Conservation (phyloP, 495 filamentous ascomycete species). For the Annulohypoxylon bovei region DNA sequence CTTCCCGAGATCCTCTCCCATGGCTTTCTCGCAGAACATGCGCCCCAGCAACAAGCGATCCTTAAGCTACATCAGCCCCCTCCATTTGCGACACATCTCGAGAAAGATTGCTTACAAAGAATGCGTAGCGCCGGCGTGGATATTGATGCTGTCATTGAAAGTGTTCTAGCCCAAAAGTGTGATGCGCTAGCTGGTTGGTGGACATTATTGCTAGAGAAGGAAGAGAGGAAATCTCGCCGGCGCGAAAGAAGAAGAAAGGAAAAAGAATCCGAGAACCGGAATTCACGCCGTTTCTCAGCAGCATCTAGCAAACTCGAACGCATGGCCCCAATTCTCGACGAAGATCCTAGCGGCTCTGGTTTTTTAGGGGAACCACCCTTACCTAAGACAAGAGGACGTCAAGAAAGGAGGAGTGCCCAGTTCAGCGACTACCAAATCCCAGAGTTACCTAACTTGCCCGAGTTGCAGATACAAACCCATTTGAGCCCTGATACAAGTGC, state of each 20-base stretch:
- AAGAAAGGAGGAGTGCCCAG: constrained; percentile 61
- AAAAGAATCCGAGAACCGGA: constrained; percentile 81
- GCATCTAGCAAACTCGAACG: constrained; percentile 85
- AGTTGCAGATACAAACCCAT: constrained; percentile 57
- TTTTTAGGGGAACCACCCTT: constrained; percentile 58
- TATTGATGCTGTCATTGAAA: constrained; percentile 92
- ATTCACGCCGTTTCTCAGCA: constrained; percentile 81
- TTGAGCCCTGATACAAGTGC: constrained; percentile 54
- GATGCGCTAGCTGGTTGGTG: constrained; percentile 95
- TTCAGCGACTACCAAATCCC: constrained; percentile 61
- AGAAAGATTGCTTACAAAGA: constrained; percentile 89
- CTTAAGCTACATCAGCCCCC: constrained; percentile 83
- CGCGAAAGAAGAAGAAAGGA: constrained; percentile 88
- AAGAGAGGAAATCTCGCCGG: constrained; percentile 86
- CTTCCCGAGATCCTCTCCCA: constrained; percentile 89
- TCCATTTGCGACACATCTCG: constrained; percentile 86
- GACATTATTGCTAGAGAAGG: constrained; percentile 94
- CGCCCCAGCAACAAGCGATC: constrained; percentile 89
- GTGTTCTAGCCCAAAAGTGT: constrained; percentile 88
- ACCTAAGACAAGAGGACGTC: constrained; percentile 66
- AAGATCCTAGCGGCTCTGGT: constrained; percentile 57
- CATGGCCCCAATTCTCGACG: constrained; percentile 75
- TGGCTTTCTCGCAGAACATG: constrained; percentile 88
- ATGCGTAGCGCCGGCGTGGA: constrained; percentile 97
- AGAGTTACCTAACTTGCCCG: constrained; percentile 79